Evolutionary conservation across 2,329 filamentous ascomycete genomes (phyloP).

Genomic region (Bipolaris oryzae): DNA sequence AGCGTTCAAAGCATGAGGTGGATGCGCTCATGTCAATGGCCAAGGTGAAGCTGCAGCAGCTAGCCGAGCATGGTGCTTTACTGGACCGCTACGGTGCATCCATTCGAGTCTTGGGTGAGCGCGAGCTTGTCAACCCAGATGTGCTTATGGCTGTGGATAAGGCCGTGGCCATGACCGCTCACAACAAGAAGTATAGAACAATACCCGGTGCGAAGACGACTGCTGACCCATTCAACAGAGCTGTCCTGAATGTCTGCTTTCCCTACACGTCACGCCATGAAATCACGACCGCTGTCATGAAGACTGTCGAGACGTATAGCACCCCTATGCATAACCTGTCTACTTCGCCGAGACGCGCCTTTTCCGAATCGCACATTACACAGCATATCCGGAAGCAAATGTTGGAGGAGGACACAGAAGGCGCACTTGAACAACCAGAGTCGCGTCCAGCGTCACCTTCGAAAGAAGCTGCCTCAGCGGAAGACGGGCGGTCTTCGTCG

Average conservation of each 20-base stretch:
- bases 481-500: conserved; percentile 41
- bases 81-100: conserved; percentile 90
- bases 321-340: conserved; percentile 66
- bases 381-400: conserved; percentile 73
- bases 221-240: conserved; percentile 46
- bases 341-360: conserved; percentile 66
- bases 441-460: conserved; percentile 46
- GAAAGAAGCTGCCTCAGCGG: conserved; percentile 40
- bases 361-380: conserved; percentile 85
- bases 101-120: conserved; percentile 83
- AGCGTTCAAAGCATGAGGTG: conserved; percentile 93
- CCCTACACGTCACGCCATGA: conserved; percentile 96
- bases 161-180: conserved; percentile 82
- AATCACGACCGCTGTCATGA: conserved; percentile 86
- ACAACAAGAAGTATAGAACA: conserved; percentile 76
- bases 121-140: conserved; percentile 81
- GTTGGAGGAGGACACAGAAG: conserved; percentile 49
- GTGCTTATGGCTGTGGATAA: conserved; percentile 87
- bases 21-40: conserved; percentile 97
- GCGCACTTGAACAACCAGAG: conserved; percentile 28
- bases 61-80: conserved; percentile 90
- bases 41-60: conserved; percentile 89
- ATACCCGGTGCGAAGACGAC: background rate
- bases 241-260: conserved; percentile 91
- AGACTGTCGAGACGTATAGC: conserved; percentile 86